Evolutionary conservation across 306 rosid species (phyloP).

Genomic region (Prunus davidiana): DNA sequence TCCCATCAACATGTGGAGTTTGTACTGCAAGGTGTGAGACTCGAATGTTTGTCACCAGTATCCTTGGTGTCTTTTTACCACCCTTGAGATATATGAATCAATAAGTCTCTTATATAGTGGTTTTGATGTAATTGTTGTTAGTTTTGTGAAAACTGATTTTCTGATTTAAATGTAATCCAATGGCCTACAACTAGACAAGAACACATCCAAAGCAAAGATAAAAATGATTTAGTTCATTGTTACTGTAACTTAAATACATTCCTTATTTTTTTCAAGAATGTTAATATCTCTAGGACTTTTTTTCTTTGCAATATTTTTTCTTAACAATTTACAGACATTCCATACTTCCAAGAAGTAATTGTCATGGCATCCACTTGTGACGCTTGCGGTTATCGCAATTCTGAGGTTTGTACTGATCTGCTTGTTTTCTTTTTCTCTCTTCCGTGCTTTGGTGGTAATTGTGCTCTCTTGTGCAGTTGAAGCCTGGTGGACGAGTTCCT

Average conservation of each 20-base stretch:
- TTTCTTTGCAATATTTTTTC: slow-evolving; percentile 21
- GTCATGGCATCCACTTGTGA: slow-evolving; percentile 99
- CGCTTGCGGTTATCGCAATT: slow-evolving; percentile 88
- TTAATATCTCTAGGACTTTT: background rate
- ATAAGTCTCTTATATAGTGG: background rate
- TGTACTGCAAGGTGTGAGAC: slow-evolving; percentile 76
- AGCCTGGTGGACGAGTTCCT: slow-evolving; percentile 90
- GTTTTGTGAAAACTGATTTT: background rate
- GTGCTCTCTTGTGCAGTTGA: slow-evolving; percentile 56
- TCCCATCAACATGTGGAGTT: slow-evolving; percentile 89
- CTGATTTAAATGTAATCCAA: background rate
- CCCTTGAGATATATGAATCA: background rate
- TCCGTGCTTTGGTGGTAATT: slow-evolving; percentile 16
- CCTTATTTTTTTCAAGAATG: background rate
- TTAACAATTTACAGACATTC: slow-evolving; percentile 72
- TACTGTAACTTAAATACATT: background rate
- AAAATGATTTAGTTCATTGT: background rate
- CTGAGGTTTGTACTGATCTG: slow-evolving; percentile 68
- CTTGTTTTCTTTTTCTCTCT: slow-evolving; percentile 7
- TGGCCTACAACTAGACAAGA: background rate
- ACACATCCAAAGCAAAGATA: background rate
- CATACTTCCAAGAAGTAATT: slow-evolving; percentile 92
- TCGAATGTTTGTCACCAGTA: slow-evolving; percentile 93
- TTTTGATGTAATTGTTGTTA: background rate
- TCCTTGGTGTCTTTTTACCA: slow-evolving; percentile 38